Conservation (phyloP, 495 filamentous ascomycete species). For the Thermothielavioides terrestris region DNA sequence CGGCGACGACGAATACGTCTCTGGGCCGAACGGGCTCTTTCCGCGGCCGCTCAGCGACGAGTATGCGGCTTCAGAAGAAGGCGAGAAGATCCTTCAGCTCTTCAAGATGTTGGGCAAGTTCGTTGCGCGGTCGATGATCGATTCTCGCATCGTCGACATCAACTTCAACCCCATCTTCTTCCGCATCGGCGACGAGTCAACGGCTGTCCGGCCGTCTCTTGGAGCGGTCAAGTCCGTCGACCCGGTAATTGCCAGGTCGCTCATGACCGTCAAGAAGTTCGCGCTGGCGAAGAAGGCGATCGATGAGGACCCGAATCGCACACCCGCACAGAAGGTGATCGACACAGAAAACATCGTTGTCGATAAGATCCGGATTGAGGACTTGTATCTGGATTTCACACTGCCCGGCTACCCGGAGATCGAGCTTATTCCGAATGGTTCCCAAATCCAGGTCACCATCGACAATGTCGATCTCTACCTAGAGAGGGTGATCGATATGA, state of each 20-base stretch:
- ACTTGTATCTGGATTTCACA: conserved; percentile 87
- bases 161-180: conserved; percentile 98
- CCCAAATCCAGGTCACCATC: conserved; percentile 67
- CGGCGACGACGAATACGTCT: conserved; percentile 72
- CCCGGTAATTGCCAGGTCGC: conserved; percentile 69
- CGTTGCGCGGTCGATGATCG: conserved; percentile 95
- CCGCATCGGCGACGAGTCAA: conserved; percentile 72
- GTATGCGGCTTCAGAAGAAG: conserved; percentile 62
- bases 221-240: conserved; percentile 92
- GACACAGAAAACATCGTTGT: conserved; percentile 60
- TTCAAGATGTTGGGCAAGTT: conserved; percentile 97
- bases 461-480: conserved; percentile 84
- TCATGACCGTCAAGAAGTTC: conserved; percentile 85
- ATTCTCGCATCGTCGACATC: conserved; percentile 95
- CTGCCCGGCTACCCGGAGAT: conserved; percentile 87
- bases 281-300: conserved; percentile 71
- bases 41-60: conserved; percentile 84
- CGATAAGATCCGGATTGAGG: conserved; percentile 70
- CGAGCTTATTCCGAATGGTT: conserved; percentile 69
- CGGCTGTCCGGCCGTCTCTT: conserved; percentile 71
- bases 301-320: conserved; percentile 57
- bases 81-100: conserved; percentile 71
- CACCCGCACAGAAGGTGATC: conserved; percentile 56
- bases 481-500: conserved; percentile 85
- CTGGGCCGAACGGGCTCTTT: conserved; percentile 78